Evolutionary conservation across 2,329 filamentous ascomycete genomes (phyloP).

Genomic region (Penicillium janthinellum): DNA sequence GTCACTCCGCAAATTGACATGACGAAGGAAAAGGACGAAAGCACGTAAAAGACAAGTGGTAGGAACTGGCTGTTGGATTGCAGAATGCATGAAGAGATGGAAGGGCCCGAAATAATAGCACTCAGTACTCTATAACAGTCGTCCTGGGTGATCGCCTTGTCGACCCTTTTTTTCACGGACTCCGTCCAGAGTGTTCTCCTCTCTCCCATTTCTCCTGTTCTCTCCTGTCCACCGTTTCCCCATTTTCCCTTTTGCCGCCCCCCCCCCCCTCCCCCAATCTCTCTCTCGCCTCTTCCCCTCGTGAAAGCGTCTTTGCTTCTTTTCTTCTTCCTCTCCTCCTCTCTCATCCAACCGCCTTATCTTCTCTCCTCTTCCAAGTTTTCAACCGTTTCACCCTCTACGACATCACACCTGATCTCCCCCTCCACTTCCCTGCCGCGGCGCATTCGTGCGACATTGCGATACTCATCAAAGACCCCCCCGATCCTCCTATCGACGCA

Average conservation of each 20-base stretch:
- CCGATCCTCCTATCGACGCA: constrained; percentile 12
- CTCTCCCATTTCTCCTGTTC: not conserved
- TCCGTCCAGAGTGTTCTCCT: not conserved
- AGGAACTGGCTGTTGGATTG: not conserved
- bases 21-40: no score
- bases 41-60: no score
- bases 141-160: not conserved
- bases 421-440: not conserved
- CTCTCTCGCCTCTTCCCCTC: not conserved
- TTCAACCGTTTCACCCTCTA: constrained; percentile 8
- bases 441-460: constrained; percentile 24
- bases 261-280: not conserved
- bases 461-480: not conserved
- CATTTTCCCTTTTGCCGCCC: not conserved
- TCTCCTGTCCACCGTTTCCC: not conserved
- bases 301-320: not conserved
- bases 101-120: not conserved
- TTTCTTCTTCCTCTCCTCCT: constrained; percentile 9
- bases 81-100: not conserved
- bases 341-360: constrained; percentile 3
- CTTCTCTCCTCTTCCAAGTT: not conserved
- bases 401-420: not conserved
- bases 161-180: not conserved
- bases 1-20: no score
- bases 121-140: no score